Conservation (phyloP, 2,329 filamentous ascomycete species). For the Thermothelomyces thermophilus region DNA sequence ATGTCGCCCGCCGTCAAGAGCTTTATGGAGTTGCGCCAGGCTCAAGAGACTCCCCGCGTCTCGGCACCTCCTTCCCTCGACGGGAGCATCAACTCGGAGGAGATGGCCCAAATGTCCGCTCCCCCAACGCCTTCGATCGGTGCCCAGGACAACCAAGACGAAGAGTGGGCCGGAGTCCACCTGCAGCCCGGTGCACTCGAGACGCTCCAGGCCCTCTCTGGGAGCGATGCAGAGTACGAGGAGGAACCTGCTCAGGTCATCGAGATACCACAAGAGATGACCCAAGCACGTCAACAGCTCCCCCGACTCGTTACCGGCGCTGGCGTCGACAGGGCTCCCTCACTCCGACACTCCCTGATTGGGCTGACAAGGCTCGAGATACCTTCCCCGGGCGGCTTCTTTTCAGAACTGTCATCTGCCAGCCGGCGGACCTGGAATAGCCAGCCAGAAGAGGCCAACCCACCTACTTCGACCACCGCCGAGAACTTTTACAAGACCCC, state of each 20-base stretch:
- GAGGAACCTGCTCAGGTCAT: conserved; percentile 53
- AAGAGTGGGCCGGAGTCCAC: conserved; percentile 65
- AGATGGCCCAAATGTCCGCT: conserved; percentile 74
- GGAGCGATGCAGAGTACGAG: conserved; percentile 50
- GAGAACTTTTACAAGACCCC: conserved; percentile 86
- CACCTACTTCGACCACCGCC: conserved; percentile 82
- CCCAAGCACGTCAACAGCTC: conserved; percentile 48
- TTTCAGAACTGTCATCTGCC: conserved; percentile 71
- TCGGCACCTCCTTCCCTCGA: conserved; percentile 84
- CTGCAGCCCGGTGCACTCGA: conserved; percentile 76
- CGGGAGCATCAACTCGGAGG: conserved; percentile 81
- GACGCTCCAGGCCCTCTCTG: conserved; percentile 68
- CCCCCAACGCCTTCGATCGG: conserved; percentile 75
- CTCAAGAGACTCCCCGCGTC: conserved; percentile 61
- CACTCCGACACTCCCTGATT: conserved; percentile 55
- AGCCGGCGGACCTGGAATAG: conserved; percentile 76
- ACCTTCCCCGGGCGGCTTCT: conserved; percentile 87
- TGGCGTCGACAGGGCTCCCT: conserved; percentile 31
- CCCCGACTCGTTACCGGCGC: conserved; percentile 42
- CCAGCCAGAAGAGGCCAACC: conserved; percentile 46
- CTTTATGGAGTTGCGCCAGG: conserved; percentile 58
- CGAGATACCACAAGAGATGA: conserved; percentile 42
- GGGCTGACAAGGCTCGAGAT: conserved; percentile 79
- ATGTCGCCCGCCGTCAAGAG: conserved; percentile 71
- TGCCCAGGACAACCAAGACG: conserved; percentile 46